Evolutionary conservation across 768 basidiomycete species (phyloP), one percentile per base, ranked within the genome.

Genomic region (Mycena polygramma): DNA sequence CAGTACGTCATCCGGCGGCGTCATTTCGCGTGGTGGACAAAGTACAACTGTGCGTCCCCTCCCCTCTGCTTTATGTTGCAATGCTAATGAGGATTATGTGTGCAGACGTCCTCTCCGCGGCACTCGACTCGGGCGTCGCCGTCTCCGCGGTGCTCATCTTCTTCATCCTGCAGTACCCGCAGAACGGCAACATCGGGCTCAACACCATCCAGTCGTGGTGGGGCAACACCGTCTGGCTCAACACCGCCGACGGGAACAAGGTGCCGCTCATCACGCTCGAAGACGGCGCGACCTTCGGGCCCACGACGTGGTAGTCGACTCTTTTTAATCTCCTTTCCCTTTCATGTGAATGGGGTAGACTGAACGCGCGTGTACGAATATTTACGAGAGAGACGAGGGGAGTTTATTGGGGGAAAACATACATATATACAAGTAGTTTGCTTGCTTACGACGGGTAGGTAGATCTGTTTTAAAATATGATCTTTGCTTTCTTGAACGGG

Each of bases 11-110:
- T 92, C 74, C 85, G 90, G 37, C 81, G 88, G 54, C 85, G 82
- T 72, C 82, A 91, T 68, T 89, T 90, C 79, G 85, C 87, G 0
- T 91, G 90, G 90, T 91, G 90, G 90, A 81, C 84, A 19, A 91
- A 91, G 78, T 88, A 87, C 79, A 88, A 88, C 74, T 88, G 89
- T 73, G 83, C 86, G 73, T 71, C 15, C 45, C 48, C 22, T 65
- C 37, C 30, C 58, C 52, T 35, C 26, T 51, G 30, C 41, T 24
- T 14, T n/a, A n/a, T n/a, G n/a, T n/a, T n/a, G n/a, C n/a, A 3
- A 45, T 36, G 17, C 48, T 24, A 10, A n/a, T 24, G 14, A n/a
- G 15, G n/a, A n/a, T 22, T 10, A 1, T 6, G n/a, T 24, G 2
- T 20, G 9, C 52, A 70, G 69, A 70, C 26, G 86, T 90, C 26